Conservation (phyloP, 352 stramenopile genomes). For the Pythium utonaiense region DNA sequence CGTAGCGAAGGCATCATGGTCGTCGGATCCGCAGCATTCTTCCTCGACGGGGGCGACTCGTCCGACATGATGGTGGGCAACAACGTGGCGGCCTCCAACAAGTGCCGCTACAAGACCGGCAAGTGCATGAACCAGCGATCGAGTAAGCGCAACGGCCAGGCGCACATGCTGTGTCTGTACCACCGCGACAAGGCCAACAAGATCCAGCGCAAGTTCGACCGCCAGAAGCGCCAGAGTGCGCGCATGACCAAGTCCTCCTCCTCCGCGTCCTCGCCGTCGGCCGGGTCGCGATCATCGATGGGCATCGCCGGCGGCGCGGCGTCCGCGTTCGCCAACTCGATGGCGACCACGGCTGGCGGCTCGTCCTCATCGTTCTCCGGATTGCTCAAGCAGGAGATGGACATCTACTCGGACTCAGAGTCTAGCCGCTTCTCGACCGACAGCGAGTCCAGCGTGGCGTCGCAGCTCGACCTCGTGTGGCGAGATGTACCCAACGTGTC, state of each 20-base stretch:
- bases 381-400: constrained; percentile 35
- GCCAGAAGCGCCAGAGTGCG: constrained; percentile 79
- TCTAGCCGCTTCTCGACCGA: constrained; percentile 56
- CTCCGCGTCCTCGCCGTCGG: neutral
- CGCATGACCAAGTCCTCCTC: constrained; percentile 43
- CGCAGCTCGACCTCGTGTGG: constrained; percentile 52
- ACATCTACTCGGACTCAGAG: constrained; percentile 72
- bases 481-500: constrained; percentile 37
- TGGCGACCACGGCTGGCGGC: constrained; percentile 2
- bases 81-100: constrained; percentile 7
- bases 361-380: constrained; percentile 22
- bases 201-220: constrained; percentile 88
- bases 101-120: constrained; percentile 86
- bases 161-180: constrained; percentile 84
- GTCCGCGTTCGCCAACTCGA: constrained; percentile 22
- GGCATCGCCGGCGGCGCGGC: constrained; percentile 2
- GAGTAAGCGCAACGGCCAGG: constrained; percentile 82
- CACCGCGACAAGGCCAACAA: constrained; percentile 89
- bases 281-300: neutral
- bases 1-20: constrained; percentile 12
- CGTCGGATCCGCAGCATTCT: constrained; percentile 8
- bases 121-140: constrained; percentile 83
- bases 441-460: constrained; percentile 41
- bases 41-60: constrained; percentile 6
- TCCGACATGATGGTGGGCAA: neutral